These are phyloP conservation scores for Oenanthe sinensis DNA, from an alignment of 129 eudicot species.

Conservation along the genomic window DNA sequence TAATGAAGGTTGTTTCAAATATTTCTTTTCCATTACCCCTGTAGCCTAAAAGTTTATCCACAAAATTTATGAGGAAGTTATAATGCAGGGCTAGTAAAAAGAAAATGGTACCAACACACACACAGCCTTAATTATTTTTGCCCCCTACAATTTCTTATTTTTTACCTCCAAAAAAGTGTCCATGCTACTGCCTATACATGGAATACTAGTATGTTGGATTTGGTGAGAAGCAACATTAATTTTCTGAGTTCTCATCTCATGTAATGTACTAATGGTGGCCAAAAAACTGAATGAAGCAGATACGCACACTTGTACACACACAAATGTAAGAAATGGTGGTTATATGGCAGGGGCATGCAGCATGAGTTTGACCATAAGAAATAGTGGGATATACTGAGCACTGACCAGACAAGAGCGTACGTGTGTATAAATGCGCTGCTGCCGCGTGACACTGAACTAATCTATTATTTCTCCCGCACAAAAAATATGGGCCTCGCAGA, in stretches of 20 bases:
- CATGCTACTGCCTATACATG: no score
- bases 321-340: background rate
- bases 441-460: background rate
- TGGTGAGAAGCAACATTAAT: background rate
- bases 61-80: background rate
- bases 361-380: background rate
- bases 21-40: background rate
- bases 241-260: background rate
- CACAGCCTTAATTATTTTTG: no score
- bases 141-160: background rate
- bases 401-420: constrained; percentile 4
- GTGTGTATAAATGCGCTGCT: background rate
- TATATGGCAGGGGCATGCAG: background rate
- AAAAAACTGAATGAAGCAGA: background rate
- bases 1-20: background rate
- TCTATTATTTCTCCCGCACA: background rate
- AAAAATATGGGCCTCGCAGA: background rate
- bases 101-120: background rate
- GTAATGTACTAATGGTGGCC: background rate
- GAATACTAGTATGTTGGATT: background rate
- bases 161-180: no score
- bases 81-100: background rate
- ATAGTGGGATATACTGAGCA: background rate
- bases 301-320: background rate
- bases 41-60: background rate